These are phyloP conservation scores for Closterium sp. DNA, from an alignment of 139 green algal species.

Conservation along the genomic window DNA sequence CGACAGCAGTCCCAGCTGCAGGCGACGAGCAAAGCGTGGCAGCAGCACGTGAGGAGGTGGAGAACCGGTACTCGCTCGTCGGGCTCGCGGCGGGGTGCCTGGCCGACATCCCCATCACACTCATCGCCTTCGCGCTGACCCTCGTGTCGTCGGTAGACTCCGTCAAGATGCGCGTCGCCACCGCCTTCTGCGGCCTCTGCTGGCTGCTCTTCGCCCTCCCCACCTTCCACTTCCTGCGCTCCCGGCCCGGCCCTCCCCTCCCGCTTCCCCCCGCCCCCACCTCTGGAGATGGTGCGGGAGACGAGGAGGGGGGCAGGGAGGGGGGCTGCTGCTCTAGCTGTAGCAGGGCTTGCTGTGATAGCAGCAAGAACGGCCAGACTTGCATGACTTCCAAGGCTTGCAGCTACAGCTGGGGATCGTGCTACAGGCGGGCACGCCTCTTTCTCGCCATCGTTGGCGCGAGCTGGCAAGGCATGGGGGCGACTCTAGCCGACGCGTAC, in stretches of 20 bases:
- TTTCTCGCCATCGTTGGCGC: neutral
- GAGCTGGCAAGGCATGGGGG: neutral
- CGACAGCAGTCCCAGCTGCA: no score
- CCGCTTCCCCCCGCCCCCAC: neutral
- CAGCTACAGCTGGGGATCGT: neutral
- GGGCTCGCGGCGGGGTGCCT: neutral
- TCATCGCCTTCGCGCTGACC: neutral
- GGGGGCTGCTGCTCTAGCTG: neutral
- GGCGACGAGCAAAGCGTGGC: neutral
- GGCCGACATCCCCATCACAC: neutral
- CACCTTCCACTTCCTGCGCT: neutral
- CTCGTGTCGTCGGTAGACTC: neutral
- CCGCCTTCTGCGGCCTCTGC: neutral
- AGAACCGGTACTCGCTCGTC: neutral
- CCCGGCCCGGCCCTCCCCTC: neutral
- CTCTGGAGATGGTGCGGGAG: neutral
- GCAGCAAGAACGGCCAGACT: neutral
- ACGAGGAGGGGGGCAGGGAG: neutral
- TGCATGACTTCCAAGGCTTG: neutral
- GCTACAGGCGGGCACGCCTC: neutral
- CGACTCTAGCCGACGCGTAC: neutral
- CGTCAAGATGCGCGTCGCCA: neutral
- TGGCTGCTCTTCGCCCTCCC: neutral
- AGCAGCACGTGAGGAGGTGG: neutral
- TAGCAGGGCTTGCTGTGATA: neutral